Base-by-base conservation (phyloP, 768 basidiomycete species). In the Hypholoma sublateritium region DNA sequence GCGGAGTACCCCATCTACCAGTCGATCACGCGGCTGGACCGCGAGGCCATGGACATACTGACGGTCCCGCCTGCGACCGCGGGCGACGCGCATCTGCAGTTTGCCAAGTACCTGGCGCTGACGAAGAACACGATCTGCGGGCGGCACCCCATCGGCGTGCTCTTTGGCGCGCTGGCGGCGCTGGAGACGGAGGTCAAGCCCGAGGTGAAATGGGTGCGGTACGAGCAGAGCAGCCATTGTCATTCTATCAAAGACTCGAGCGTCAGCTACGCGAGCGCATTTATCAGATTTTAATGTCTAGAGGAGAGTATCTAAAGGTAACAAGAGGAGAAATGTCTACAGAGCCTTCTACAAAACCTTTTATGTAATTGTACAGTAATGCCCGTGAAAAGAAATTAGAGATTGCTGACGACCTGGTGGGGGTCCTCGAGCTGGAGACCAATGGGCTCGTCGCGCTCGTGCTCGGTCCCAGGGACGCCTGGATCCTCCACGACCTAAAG, bases 71-170 rank as follows among this genome's bases (percentile, higher is more conserved):
- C 83, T 2, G 71, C 71, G n/a, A 77, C 74, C 28, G 83, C 83
- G 0, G 69, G 69, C 7, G 70, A 77, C 24, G 83, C 88, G 0
- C 91, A 93, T 63, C 59, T 59, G 3, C 69, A 75, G 19, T 95
- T 95, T 65, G 76, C 83, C 1, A 74, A 76, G 5, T 94, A 95
- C 68, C 79, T 93, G 1, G 67, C 74, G 12, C 73, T 77, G 56
- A 95, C 93, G 34, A 84, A 88, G 74, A 99, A 99, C 74, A 98
- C 97, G 0, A 97, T 99, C 44, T 99, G 97, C 68, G 97, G 97
- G 3, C 80, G 97, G 37, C 95, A 98, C 65, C 94, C 97, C 1
- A 98, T 99, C 50, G 93, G 94, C 0, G 91, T 98, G 4, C 76
- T 99, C 2, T 77, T 98, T 14, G 91, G 91, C 0, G 88, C 93